Percentiles rank a stretch among this genome's conserved stretches.
Evolutionary conservation across 768 basidiomycete genomes (phyloP).

Genomic region (Mycena filopes): DNA sequence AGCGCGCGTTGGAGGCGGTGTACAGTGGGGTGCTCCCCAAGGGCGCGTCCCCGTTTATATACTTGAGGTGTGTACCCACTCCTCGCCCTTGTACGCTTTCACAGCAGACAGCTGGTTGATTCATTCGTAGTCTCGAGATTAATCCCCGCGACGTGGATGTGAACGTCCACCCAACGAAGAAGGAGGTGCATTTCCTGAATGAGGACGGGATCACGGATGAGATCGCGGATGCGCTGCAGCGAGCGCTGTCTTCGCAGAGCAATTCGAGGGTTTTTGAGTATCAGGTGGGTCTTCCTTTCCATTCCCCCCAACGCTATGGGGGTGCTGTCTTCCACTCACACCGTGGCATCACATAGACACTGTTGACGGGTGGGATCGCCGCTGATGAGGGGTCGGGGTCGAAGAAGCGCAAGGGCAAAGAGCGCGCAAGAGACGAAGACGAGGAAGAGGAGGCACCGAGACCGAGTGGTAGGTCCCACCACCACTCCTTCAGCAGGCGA

Average conservation of each 20-base stretch:
- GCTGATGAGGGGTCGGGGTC: slow-evolving; percentile 40
- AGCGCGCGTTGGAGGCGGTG: slow-evolving; percentile 85
- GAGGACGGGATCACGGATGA: slow-evolving; percentile 87
- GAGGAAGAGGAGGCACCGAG: slow-evolving; percentile 40
- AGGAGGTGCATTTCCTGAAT: slow-evolving; percentile 93
- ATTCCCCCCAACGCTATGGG: neutral
- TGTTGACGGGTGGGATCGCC: slow-evolving; percentile 64
- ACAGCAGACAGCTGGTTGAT: slow-evolving; percentile 14
- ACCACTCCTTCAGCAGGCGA: too few relatives aligned
- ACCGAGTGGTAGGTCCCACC: slow-evolving; percentile 21
- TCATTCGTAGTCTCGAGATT: slow-evolving; percentile 71
- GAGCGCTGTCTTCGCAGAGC: slow-evolving; percentile 67
- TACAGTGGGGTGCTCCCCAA: slow-evolving; percentile 91
- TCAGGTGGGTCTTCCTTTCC: too few relatives aligned
- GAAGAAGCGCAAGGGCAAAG: slow-evolving; percentile 56
- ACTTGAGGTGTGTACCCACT: slow-evolving; percentile 73
- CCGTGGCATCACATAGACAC: slow-evolving; percentile 63
- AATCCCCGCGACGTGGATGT: slow-evolving; percentile 93
- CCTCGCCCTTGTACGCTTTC: neutral
- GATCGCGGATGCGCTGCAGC: slow-evolving; percentile 79
- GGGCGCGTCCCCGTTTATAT: slow-evolving; percentile 90
- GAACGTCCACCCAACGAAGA: slow-evolving; percentile 98
- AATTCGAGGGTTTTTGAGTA: slow-evolving; percentile 79
- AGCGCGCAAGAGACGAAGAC: slow-evolving; percentile 39
- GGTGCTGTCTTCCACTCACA: neutral